A percentile compares a stretch with the other conserved stretches of the same genome.
Conservation (phyloP, 176 grass and related monocot genomes). For the Oryza meridionalis region DNA sequence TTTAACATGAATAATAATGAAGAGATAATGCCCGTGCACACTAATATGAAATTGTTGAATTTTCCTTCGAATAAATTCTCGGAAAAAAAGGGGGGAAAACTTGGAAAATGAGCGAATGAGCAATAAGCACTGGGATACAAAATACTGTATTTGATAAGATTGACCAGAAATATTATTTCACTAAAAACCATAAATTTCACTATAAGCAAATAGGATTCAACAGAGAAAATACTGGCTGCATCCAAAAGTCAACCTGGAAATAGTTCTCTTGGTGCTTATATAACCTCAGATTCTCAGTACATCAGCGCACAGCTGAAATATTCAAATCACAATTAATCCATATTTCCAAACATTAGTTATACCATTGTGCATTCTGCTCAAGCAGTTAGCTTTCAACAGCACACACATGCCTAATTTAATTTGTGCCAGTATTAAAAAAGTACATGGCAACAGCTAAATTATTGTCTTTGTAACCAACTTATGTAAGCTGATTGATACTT, state of each 20-base stretch:
- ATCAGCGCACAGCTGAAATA: not conserved
- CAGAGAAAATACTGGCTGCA: not conserved
- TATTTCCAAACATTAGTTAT: not conserved
- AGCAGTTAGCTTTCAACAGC: not conserved
- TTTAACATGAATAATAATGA: not conserved
- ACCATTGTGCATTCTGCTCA: not conserved
- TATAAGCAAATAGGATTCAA: not conserved
- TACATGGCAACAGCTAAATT: not conserved
- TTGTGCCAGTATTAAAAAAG: not conserved
- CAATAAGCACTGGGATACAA: not conserved
- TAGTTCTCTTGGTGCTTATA: slow-evolving; percentile 5
- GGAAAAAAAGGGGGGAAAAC: not conserved
- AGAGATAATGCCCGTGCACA: not conserved
- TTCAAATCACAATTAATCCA: not conserved
- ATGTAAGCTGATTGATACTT: not conserved
- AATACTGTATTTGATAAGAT: not conserved
- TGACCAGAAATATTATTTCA: not conserved
- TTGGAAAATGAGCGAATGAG: not conserved
- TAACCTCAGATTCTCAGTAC: not conserved
- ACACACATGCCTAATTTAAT: not conserved
- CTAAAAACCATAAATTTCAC: not conserved
- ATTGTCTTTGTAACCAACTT: not conserved
- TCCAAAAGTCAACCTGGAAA: not conserved
- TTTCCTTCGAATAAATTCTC: not conserved
- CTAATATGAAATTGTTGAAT: not conserved